phyloP scores from a whole-genome alignment of 192 early-diverging fungal species.

The Spizellomyces punctatus region DNA sequence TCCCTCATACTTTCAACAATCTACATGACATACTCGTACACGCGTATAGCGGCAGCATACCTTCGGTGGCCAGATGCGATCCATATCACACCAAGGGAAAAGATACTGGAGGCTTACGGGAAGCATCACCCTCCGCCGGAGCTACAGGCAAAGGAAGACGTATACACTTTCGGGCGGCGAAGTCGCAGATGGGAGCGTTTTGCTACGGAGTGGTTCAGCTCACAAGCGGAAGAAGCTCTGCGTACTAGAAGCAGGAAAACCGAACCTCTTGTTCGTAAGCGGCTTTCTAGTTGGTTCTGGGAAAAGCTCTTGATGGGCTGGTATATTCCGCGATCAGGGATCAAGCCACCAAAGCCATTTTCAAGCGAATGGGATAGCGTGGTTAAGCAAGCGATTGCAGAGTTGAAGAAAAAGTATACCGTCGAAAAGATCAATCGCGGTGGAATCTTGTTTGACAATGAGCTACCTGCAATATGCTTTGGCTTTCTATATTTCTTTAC shows the following conservation, averaged over 20 bases:
- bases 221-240: conserved; percentile 17
- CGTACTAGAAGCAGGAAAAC: conserved; percentile 16
- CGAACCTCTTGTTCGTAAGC: conserved; percentile 26
- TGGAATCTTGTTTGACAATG: conserved; percentile 44
- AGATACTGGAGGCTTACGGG: conserved; percentile 36
- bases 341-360: conserved; percentile 36
- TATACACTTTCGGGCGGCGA: conserved; percentile 9
- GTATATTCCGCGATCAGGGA: conserved; percentile 38
- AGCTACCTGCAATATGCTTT: conserved; percentile 44
- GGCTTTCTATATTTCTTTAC: conserved; percentile 49
- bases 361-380: conserved; percentile 46
- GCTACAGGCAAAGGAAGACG: conserved; percentile 14
- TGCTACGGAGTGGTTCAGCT: conserved; percentile 41
- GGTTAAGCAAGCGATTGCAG: conserved; percentile 41
- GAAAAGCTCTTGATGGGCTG: conserved; percentile 47
- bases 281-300: conserved; percentile 36
- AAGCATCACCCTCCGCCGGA: conserved; percentile 10
- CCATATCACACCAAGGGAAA: conserved; percentile 31
- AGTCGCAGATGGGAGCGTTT: conserved; percentile 40
- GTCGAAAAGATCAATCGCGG: conserved; percentile 53
- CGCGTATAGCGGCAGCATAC: conserved; percentile 32
- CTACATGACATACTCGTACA: conserved; percentile 36
- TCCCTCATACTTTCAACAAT: conserved; percentile 19
- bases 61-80: conserved; percentile 40
- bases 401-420: conserved; percentile 49